These are phyloP conservation scores for Curvularia sp. DNA, from an alignment of 2,329 filamentous ascomycete species.

Conservation along the genomic window DNA sequence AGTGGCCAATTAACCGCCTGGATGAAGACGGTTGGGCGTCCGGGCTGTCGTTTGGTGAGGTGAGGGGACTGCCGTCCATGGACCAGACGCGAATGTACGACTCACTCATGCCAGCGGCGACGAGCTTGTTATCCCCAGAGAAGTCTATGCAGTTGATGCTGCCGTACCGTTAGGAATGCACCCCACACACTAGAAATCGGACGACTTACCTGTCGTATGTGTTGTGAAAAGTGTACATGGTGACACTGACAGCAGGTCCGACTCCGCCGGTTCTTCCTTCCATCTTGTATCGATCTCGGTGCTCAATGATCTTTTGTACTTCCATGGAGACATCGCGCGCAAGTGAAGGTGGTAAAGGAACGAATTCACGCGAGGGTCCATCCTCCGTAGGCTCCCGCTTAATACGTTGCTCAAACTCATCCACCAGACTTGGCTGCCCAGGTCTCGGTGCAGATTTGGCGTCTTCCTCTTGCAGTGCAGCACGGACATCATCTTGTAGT, in stretches of 20 bases:
- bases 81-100: conserved; percentile 97
- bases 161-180: neutral
- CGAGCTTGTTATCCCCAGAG: conserved; percentile 85
- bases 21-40: conserved; percentile 69
- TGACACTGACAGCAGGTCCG: conserved; percentile 83
- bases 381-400: conserved; percentile 92
- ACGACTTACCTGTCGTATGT: conserved; percentile 80
- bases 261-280: conserved; percentile 83
- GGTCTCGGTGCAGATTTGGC: conserved; percentile 72
- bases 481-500: conserved; percentile 82
- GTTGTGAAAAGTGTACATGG: conserved; percentile 99
- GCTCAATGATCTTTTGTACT: conserved; percentile 91
- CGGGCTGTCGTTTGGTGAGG: conserved; percentile 65
- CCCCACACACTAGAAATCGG: neutral
- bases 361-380: conserved; percentile 75
- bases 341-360: conserved; percentile 86
- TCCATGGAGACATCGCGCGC: conserved; percentile 92
- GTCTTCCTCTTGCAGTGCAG: conserved; percentile 87
- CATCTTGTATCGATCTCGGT: conserved; percentile 89
- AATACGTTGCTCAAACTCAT: conserved; percentile 85
- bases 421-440: conserved; percentile 76
- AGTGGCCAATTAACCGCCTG: conserved; percentile 83
- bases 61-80: conserved; percentile 81
- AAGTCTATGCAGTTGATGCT: conserved; percentile 95
- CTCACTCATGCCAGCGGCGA: conserved; percentile 88